Base-by-base conservation (phyloP, 2,329 filamentous ascomycete genomes). In the Neopestalotiopsis rosae region DNA sequence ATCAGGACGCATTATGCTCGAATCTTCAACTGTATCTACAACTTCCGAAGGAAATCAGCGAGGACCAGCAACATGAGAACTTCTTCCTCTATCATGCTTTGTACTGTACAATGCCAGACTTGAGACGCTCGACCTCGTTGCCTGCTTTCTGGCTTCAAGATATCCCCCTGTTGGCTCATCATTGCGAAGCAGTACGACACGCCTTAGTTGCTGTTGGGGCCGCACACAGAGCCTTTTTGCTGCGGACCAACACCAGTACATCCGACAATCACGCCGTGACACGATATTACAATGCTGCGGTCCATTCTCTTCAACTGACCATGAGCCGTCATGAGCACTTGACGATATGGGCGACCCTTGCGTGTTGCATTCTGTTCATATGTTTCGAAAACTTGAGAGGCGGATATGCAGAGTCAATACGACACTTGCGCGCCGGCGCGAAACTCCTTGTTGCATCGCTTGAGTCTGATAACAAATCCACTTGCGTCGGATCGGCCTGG, bases 281-380 rank as follows among this genome's bases (percentile, higher is more conserved):
- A 5, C 59, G 14, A 38, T 14, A 62, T 3, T 62, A 62, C 32
- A 62, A 62, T 42, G 24, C 32, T 10, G 59, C 59, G 4, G 34
- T 62, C 3, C 30, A 17, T 3, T 24, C 32, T 5, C 24, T 62
- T 12, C 59, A 38, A 24, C 34, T 17, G 3, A 28, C 32, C 14
- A 62, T 38, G 34, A 17, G 13, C 17, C 30, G 40, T 24, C 59
- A 30, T 9, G 17, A 28, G 17, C n/a, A 28, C 1, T n/a, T 30
- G 2, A 62, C 14, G 5, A 62, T 62, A 5, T 30, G 34, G 20
- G 17, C 20, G 17, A 62, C 13, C 13, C 59, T 62, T 6, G n/a
- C 34, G 13, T 38, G 30, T 42, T 62, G 59, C 14, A 17, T 62
- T 4, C n/a, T 62, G 59, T 62, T 62, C n/a, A 40, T 62, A 28